These are phyloP conservation scores for Talaromyces trachyspermus DNA, from an alignment of 495 filamentous ascomycete species.

Conservation along the genomic window DNA sequence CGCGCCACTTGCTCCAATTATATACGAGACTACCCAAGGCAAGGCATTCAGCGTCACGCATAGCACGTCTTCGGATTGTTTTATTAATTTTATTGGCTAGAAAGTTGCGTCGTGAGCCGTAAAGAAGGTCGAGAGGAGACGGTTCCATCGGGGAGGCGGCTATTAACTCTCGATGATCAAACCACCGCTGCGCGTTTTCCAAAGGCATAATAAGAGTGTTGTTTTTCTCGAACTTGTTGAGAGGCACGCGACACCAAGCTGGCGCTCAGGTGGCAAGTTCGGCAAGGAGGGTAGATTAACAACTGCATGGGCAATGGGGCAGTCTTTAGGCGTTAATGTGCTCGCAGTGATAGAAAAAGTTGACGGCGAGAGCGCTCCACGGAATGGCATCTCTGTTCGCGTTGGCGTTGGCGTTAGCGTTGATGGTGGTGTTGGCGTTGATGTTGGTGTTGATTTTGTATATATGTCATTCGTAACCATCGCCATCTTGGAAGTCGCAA, in stretches of 20 bases:
- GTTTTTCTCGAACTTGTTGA: slow-evolving; percentile 14
- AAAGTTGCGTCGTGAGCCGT: slow-evolving; percentile 21
- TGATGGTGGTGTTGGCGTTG: too few species aligned
- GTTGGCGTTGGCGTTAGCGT: too few species aligned
- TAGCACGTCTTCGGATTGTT: slow-evolving; percentile 13
- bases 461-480: too few species aligned
- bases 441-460: too few species aligned
- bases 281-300: not conserved
- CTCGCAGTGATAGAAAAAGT: too few species aligned
- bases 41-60: slow-evolving; percentile 22
- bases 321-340: not conserved
- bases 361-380: too few species aligned
- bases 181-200: slow-evolving; percentile 10
- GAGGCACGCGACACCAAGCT: slow-evolving; percentile 17
- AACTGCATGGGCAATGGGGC: not conserved
- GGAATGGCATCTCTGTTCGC: too few species aligned
- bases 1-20: slow-evolving; percentile 18
- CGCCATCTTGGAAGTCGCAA: too few species aligned
- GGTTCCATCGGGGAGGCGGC: slow-evolving; percentile 12
- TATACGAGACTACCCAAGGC: slow-evolving; percentile 19
- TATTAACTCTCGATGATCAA: slow-evolving; percentile 15
- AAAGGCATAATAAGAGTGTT: slow-evolving; percentile 1
- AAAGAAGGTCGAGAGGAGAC: slow-evolving; percentile 22
- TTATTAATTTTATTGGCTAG: slow-evolving; percentile 21
- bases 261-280: not conserved